Conservation (phyloP, 78 protist species). For the Protostelium mycophagum region DNA sequence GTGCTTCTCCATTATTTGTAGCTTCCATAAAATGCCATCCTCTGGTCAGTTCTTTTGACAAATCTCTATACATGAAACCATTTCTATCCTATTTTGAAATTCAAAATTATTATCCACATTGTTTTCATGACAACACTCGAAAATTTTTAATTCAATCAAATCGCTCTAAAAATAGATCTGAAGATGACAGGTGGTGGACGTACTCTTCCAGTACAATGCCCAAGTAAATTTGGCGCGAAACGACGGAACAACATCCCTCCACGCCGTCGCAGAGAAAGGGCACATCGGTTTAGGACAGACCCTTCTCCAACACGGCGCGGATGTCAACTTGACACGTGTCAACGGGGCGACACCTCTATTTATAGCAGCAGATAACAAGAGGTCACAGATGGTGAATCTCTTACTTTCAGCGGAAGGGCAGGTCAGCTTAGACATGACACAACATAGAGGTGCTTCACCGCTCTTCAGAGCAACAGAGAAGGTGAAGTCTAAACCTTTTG, state of each 20-base stretch:
- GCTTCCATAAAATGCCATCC: background rate
- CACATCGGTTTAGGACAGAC: background rate
- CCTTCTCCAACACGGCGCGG: background rate
- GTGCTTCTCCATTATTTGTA: background rate
- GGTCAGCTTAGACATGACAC: background rate
- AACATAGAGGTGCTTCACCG: background rate
- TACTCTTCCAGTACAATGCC: background rate
- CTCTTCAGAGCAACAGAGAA: background rate
- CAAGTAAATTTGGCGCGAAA: background rate
- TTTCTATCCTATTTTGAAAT: background rate
- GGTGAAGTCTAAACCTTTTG: no score
- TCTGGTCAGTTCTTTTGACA: no score
- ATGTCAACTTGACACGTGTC: background rate
- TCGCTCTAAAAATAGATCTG: no score
- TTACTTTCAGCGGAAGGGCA: background rate
- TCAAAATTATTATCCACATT: no score
- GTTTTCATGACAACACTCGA: no score
- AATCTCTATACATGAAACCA: no score
- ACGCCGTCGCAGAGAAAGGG: background rate
- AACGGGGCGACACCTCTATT: background rate
- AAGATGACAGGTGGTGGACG: background rate
- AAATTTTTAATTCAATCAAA: no score
- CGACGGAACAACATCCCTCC: background rate
- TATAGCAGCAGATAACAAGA: background rate
- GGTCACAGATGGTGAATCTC: background rate